A percentile compares a stretch with the other conserved stretches of the same genome.
Conservation (phyloP, 2,329 filamentous ascomycete species). For the Fusarium globosum region DNA sequence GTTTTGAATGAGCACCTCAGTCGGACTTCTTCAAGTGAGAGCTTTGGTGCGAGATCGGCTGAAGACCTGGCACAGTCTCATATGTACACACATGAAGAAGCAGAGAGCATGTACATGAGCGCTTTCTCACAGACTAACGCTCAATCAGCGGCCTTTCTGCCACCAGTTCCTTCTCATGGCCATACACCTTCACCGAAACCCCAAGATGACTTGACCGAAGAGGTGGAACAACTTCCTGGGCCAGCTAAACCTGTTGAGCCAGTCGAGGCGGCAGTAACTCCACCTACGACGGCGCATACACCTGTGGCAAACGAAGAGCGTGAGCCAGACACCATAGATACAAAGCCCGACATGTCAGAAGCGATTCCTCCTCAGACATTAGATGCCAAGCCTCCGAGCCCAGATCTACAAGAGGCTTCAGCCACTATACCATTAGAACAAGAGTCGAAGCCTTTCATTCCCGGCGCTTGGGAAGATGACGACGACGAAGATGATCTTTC, state of each 20-base stretch:
- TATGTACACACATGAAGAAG: constrained; percentile 81
- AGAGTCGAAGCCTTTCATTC: constrained; percentile 53
- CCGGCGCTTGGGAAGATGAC: constrained; percentile 65
- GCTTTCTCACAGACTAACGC: constrained; percentile 65
- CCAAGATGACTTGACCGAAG: not conserved
- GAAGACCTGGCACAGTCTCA: constrained; percentile 73
- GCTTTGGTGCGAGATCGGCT: constrained; percentile 25
- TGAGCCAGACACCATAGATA: not conserved
- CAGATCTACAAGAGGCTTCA: not conserved
- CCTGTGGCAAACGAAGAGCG: not conserved
- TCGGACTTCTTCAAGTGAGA: constrained; percentile 27
- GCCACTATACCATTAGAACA: not conserved
- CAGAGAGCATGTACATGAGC: constrained; percentile 89
- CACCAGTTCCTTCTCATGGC: constrained; percentile 17
- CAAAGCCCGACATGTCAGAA: constrained; percentile 6
- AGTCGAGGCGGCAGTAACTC: not conserved
- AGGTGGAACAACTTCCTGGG: not conserved
- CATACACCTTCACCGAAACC: constrained; percentile 3
- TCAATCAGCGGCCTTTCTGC: constrained; percentile 28
- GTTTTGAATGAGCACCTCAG: constrained; percentile 20
- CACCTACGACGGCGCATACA: not conserved
- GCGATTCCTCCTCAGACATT: not conserved
- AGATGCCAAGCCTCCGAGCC: constrained; percentile 1
- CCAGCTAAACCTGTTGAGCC: not conserved
- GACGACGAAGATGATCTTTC: constrained; percentile 45